A percentile compares a stretch with the other conserved stretches of the same genome.
Conservation (phyloP, 2,329 filamentous ascomycete species). For the Talaromyces sp. region DNA sequence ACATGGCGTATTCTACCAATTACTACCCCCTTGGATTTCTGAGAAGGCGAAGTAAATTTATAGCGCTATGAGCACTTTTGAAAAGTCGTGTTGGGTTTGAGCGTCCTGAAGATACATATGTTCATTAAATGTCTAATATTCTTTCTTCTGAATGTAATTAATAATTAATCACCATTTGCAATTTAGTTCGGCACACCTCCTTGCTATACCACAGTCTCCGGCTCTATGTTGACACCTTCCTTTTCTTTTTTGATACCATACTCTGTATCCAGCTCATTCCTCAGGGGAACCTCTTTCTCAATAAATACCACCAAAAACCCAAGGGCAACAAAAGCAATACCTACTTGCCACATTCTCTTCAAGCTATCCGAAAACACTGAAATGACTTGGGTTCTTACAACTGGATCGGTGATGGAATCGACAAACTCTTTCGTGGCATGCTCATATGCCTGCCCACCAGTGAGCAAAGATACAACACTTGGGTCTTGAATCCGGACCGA, state of each 20-base stretch:
- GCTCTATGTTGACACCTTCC: not conserved
- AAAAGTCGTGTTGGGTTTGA: not conserved
- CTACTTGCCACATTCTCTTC: constrained; percentile 9
- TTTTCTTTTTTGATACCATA: not conserved
- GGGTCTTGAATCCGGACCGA: constrained; percentile 19
- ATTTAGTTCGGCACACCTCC: not conserved
- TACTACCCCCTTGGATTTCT: constrained; percentile 5
- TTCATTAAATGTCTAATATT: not conserved
- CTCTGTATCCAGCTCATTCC: not conserved
- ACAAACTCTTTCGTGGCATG: not conserved
- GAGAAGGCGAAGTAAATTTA: not conserved
- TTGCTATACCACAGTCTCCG: not conserved
- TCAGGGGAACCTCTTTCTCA: constrained; percentile 1
- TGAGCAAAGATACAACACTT: constrained; percentile 13
- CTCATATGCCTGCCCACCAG: constrained; percentile 25
- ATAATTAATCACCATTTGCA: not conserved
- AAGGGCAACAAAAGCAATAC: constrained; percentile 1
- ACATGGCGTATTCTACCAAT: constrained; percentile 5
- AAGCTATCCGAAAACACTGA: not conserved
- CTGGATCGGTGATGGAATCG: not conserved
- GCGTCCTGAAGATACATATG: not conserved
- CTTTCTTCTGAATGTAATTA: not conserved
- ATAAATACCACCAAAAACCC: constrained; percentile 4
- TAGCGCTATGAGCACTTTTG: not conserved
- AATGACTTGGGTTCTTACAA: constrained; percentile 7